These are phyloP conservation scores for Melaleuca quinquenervia DNA, from an alignment of 345 rosid species.

Conservation along the genomic window DNA sequence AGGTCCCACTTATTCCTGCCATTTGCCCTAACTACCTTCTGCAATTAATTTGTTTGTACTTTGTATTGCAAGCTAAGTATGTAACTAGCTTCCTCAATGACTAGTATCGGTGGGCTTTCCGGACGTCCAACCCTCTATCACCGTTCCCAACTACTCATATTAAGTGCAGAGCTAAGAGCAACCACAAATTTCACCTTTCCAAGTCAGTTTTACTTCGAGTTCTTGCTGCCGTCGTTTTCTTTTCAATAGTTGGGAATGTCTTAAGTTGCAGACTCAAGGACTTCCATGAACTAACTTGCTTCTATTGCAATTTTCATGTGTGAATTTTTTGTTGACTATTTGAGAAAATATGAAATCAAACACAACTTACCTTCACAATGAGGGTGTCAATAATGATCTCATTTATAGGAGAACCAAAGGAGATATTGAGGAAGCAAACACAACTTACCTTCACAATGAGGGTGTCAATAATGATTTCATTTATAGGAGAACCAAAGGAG, in stretches of 20 bases:
- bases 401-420: slow-evolving; percentile 63
- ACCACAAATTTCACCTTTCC: not conserved
- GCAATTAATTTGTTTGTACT: not conserved
- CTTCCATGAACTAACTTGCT: not conserved
- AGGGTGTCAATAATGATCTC: slow-evolving; percentile 71
- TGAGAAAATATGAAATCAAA: not conserved
- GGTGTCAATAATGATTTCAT: slow-evolving; percentile 62
- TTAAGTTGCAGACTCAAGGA: not conserved
- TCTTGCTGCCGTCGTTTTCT: not conserved
- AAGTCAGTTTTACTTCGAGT: not conserved
- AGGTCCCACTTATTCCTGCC: not conserved
- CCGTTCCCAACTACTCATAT: not conserved
- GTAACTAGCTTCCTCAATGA: not conserved
- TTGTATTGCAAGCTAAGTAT: not conserved
- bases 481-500: slow-evolving; percentile 66
- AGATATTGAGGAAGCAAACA: slow-evolving; percentile 44
- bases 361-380: slow-evolving; percentile 57
- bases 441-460: slow-evolving; percentile 66
- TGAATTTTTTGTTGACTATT: not conserved
- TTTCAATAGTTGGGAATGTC: not conserved
- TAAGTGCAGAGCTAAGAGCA: not conserved
- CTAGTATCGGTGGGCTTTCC: not conserved
- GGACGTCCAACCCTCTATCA: not conserved
- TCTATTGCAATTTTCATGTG: not conserved
- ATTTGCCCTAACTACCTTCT: not conserved